These are phyloP conservation scores for Hordeum pubiflorum DNA, from an alignment of 202 grass and related monocot genomes.

Conservation along the genomic window DNA sequence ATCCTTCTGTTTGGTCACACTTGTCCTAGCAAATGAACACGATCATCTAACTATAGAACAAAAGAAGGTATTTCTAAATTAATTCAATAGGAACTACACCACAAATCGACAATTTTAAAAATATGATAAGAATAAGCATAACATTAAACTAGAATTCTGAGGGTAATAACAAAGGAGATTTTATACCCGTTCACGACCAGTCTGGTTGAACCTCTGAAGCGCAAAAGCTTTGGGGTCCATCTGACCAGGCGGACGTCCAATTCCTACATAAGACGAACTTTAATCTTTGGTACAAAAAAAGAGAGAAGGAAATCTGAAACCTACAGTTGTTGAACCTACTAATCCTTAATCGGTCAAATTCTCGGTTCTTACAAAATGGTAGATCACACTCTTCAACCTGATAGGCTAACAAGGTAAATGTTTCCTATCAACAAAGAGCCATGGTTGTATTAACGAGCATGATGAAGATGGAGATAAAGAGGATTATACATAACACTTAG, in stretches of 20 bases:
- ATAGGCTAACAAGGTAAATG: constrained; percentile 38
- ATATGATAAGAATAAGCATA: not conserved
- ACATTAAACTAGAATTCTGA: not conserved
- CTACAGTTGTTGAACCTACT: constrained; percentile 31
- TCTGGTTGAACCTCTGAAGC: too few relatives aligned
- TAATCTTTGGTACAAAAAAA: not conserved
- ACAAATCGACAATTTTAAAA: not conserved
- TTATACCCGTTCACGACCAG: too few relatives aligned
- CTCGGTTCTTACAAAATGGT: constrained; percentile 65
- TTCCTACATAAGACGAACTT: constrained; percentile 45
- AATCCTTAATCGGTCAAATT: constrained; percentile 82
- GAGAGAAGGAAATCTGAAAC: not conserved
- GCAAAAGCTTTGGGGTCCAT: constrained; percentile 30
- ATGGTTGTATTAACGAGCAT: constrained; percentile 29
- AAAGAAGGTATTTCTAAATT: not conserved
- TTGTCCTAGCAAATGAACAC: not conserved
- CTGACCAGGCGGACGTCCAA: constrained; percentile 67
- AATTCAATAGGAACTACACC: not conserved
- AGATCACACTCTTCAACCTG: constrained; percentile 72
- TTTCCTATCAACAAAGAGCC: constrained; percentile 48
- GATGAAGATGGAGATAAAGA: not conserved
- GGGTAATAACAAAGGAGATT: too few relatives aligned
- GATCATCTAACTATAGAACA: not conserved
- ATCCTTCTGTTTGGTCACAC: not conserved
- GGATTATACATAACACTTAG: not conserved